These are phyloP conservation scores for Seiridium cupressi DNA, from an alignment of 2,329 filamentous ascomycete species.

Conservation along the genomic window DNA sequence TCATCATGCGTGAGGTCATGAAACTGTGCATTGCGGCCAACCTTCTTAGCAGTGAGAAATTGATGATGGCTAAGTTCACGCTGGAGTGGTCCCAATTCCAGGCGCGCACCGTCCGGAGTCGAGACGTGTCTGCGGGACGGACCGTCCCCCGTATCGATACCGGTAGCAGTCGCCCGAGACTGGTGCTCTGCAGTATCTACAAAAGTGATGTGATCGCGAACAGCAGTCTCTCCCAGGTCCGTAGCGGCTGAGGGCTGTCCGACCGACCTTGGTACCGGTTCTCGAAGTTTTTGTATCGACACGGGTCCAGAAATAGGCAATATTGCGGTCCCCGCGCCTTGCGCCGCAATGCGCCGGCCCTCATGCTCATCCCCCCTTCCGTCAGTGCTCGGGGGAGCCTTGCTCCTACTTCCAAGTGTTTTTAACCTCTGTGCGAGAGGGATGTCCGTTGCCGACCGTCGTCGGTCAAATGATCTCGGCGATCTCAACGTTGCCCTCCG, in stretches of 20 bases:
- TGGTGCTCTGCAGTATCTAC: not conserved
- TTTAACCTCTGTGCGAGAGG: constrained; percentile 7
- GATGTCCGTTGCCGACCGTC: not conserved
- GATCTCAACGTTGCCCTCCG: constrained; percentile 33
- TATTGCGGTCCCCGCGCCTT: not conserved
- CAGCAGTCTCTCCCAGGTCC: not conserved
- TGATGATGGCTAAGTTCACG: constrained; percentile 3
- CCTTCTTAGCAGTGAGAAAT: constrained; percentile 14
- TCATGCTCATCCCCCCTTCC: not conserved
- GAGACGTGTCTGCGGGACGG: not conserved
- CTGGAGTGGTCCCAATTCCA: not conserved
- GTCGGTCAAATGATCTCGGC: not conserved
- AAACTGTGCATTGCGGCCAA: constrained; percentile 47
- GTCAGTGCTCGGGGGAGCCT: not conserved
- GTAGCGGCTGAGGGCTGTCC: not conserved
- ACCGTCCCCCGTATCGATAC: not conserved
- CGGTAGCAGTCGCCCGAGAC: not conserved
- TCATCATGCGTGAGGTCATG: constrained; percentile 45
- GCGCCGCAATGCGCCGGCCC: not conserved
- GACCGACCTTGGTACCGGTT: not conserved
- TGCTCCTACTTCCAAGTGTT: not conserved
- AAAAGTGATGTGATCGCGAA: constrained; percentile 9
- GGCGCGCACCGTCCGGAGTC: not conserved
- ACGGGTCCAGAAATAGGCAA: constrained; percentile 10
- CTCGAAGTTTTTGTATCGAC: constrained; percentile 4